A percentile compares a stretch with the other conserved stretches of the same genome.
Conservation (phyloP, 306 rosid genomes). For the Sophora flavescens region DNA sequence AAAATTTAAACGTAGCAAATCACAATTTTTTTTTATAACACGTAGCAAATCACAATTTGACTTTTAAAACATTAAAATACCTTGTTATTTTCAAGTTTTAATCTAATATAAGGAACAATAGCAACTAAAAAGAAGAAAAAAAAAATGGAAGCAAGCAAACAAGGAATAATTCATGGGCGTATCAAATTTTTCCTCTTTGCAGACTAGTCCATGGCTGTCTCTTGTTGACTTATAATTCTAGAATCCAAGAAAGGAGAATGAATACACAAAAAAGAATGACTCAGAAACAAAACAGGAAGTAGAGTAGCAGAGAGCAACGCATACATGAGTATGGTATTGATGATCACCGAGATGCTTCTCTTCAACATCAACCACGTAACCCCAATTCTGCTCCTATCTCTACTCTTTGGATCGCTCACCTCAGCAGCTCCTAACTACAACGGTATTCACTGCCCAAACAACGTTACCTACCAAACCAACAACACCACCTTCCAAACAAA, state of each 20-base stretch:
- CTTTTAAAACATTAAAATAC: no score
- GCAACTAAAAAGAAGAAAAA: neutral
- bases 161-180: neutral
- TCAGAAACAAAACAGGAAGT: neutral
- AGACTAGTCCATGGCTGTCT: neutral
- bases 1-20: neutral
- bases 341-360: neutral
- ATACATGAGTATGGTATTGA: no score
- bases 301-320: neutral
- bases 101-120: neutral
- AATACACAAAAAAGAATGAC: neutral
- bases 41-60: no score
- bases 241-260: no score
- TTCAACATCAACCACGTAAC: neutral
- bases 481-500: conserved; percentile 48
- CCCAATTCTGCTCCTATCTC: neutral
- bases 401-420: neutral
- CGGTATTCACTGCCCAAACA: conserved; percentile 26
- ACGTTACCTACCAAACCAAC: conserved; percentile 43
- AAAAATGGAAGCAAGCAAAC: no score
- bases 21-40: no score
- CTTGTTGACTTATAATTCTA: neutral
- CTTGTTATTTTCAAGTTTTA: neutral
- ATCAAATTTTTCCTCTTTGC: neutral
- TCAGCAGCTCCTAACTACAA: conserved; percentile 29